Conservation (phyloP, 1,139 yeast genomes). For the Magnusiomyces suaveolens region DNA sequence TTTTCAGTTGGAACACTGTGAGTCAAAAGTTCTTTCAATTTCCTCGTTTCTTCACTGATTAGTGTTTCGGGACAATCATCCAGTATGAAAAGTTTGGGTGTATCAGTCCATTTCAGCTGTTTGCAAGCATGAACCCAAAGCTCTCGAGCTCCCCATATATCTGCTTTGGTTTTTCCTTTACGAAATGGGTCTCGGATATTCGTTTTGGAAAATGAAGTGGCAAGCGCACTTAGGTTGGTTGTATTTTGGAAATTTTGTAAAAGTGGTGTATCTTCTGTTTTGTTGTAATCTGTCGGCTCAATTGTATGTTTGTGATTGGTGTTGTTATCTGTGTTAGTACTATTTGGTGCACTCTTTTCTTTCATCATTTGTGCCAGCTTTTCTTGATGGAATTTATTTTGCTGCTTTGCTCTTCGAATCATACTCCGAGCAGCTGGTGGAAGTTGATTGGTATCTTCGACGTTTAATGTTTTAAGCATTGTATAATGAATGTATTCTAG, state of each 20-base stretch:
- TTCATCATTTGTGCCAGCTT: not conserved
- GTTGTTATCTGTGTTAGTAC: not conserved
- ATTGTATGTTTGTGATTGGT: not conserved
- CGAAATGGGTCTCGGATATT: constrained; percentile 8
- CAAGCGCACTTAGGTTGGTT: not conserved
- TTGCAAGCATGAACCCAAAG: constrained; percentile 5
- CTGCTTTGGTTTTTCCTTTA: not conserved
- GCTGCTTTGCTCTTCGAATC: constrained; percentile 12
- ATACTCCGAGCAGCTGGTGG: constrained; percentile 8
- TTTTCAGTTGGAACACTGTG: not conserved
- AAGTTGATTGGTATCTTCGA: not conserved
- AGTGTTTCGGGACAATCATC: constrained; percentile 1
- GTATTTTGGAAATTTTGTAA: not conserved
- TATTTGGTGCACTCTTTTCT: not conserved
- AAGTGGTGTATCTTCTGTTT: too few species aligned
- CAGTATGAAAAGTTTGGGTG: not conserved
- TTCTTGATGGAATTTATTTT: constrained; percentile 7
- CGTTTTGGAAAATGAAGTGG: not conserved
- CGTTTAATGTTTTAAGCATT: constrained; percentile 4
- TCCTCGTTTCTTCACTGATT: not conserved
- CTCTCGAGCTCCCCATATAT: not conserved
- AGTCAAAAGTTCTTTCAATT: not conserved
- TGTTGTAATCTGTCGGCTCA: not conserved
- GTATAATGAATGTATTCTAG: constrained; percentile 16
- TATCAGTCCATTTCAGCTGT: constrained; percentile 8